Percentiles rank a stretch among this genome's conserved stretches.
Conservation (phyloP, 768 basidiomycete species). For the Termitomyces eurrhizus region DNA sequence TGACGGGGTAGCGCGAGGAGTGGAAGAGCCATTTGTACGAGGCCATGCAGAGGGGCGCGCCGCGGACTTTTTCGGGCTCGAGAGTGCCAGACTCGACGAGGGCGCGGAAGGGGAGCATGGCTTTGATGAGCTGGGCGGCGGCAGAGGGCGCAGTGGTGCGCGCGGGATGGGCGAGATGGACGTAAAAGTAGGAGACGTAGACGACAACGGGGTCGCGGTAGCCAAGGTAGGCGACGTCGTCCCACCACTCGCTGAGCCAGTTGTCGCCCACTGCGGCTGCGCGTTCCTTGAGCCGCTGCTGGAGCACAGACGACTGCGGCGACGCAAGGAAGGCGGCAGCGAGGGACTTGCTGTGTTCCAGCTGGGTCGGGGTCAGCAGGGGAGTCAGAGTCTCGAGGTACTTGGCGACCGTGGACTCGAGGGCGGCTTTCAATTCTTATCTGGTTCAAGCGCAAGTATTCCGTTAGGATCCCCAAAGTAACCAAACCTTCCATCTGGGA, state of each 20-base stretch:
- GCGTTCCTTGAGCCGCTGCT: conserved; percentile 71
- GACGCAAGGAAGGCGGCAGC: conserved; percentile 71
- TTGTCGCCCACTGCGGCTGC: conserved; percentile 60
- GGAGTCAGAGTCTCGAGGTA: conserved; percentile 87
- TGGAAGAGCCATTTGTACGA: conserved; percentile 99
- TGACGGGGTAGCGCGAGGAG: conserved; percentile 80
- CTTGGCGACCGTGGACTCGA: conserved; percentile 71
- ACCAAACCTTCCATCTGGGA: too few species aligned
- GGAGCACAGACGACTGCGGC: conserved; percentile 66
- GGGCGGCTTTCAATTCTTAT: too few species aligned
- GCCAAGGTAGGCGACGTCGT: conserved; percentile 85
- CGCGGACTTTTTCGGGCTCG: conserved; percentile 83
- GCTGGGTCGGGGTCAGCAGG: conserved; percentile 63
- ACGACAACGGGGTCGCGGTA: conserved; percentile 90
- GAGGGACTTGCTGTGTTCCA: conserved; percentile 48
- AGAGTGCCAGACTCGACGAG: conserved; percentile 76
- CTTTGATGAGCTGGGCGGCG: conserved; percentile 82
- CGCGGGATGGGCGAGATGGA: conserved; percentile 68
- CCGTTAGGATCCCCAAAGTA: too few species aligned
- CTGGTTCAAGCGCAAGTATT: too few species aligned
- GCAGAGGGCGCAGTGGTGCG: conserved; percentile 57
- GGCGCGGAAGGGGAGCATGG: conserved; percentile 79
- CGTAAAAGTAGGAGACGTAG: conserved; percentile 92
- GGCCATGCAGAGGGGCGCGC: conserved; percentile 79
- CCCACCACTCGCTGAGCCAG: conserved; percentile 99